Base-by-base conservation (phyloP, 257 asterid species). In the Ophiorrhiza pumila region DNA sequence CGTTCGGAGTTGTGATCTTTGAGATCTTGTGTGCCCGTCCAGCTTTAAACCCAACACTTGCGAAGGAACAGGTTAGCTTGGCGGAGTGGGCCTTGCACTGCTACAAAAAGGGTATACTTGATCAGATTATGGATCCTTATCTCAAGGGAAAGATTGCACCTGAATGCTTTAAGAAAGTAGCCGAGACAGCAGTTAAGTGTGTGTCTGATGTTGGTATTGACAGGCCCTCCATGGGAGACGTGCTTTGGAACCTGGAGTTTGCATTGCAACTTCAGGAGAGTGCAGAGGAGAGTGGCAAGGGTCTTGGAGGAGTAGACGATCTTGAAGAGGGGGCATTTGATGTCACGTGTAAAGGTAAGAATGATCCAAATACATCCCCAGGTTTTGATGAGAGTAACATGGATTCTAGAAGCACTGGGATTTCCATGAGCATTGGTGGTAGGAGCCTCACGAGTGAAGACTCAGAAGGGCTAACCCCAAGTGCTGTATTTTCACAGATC, bases 81-180 rank as follows among this genome's bases (percentile, higher is more conserved):
- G 97, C 97, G 0, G 97, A 91, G 80, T 92, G 97, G 97, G 97
- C 90, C 9, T 81, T 77, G 56, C 97, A 92, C 71, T 92, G 97
- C 78, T 78, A 85, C 69, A 85, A 80, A 50, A 92, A 92, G 85
- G 97, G 95, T 42, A 90, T 78, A 45, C 88, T 92, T 20, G 96
- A 90, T 62, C 91, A 88, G 80, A 81, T 88, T 10, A 85, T 74
- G 13, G 97, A 92, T 69, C 96, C 97, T 8, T 90, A 90, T 76
- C 93, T 92, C n/a, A 90, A 87, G 84, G 96, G 96, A 29, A 92
- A 87, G 85, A 88, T 92, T 29, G 93, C 97, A 66, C 91, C 96
- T 0, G 97, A 92, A 74, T 92, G 96, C 85, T 84, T 92, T 53
- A 92, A 90, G 84, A 92, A 90, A 78, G 79, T 90, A 25, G 88